Percentiles rank a stretch among this genome's conserved stretches.
Evolutionary conservation across 1,139 yeast genomes (phyloP).

Genomic region (Nakaseomyces kungkrabaensis): DNA sequence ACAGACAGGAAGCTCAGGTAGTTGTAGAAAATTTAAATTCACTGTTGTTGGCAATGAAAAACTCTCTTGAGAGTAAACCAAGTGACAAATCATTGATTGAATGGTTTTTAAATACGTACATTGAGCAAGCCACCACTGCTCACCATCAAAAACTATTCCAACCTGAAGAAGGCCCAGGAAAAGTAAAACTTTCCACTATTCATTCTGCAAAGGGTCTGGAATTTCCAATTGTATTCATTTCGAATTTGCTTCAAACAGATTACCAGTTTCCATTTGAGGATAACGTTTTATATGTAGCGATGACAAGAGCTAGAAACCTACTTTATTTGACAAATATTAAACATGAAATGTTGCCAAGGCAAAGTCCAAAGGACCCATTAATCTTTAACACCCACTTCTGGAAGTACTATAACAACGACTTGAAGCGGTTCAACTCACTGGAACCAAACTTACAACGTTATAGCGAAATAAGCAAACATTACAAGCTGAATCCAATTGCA

Average conservation of each 20-base stretch:
- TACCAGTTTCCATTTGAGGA: conserved; percentile 19
- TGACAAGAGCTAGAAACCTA: conserved; percentile 51
- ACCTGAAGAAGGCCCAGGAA: conserved; percentile 17
- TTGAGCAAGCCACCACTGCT: conserved; percentile 33
- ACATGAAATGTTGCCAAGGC: conserved; percentile 9
- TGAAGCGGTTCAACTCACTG: conserved; percentile 9
- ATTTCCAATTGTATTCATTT: conserved; percentile 55
- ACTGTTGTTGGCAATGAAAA: conserved; percentile 25
- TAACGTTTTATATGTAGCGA: conserved; percentile 50
- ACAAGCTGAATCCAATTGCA: neutral
- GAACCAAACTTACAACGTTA: neutral
- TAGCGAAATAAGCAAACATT: conserved; percentile 5
- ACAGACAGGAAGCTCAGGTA: conserved; percentile 6
- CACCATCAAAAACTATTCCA: conserved; percentile 15
- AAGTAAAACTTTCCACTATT: conserved; percentile 48
- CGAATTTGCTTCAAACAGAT: conserved; percentile 29
- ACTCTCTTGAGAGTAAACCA: conserved; percentile 19
- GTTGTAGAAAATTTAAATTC: conserved; percentile 23
- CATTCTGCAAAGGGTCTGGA: conserved; percentile 69
- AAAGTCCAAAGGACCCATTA: neutral
- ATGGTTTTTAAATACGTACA: conserved; percentile 39
- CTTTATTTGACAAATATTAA: conserved; percentile 35
- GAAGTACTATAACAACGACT: conserved; percentile 24
- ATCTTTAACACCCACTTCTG: conserved; percentile 18
- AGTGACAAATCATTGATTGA: conserved; percentile 22